Conservation (phyloP, 148 eudicot genomes). For the Camellia japonica region DNA sequence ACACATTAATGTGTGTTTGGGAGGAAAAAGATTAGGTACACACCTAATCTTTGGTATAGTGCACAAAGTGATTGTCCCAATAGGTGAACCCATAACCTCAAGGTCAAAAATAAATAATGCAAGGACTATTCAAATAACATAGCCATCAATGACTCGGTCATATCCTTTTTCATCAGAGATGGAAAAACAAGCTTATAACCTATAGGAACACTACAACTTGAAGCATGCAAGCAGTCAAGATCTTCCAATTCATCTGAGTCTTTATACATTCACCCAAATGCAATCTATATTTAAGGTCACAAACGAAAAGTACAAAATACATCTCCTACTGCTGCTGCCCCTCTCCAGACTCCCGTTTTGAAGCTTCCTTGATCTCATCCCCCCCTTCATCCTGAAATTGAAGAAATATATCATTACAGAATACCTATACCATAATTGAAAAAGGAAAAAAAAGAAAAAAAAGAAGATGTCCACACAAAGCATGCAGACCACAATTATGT, state of each 20-base stretch:
- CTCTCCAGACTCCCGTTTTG: slow-evolving; percentile 36
- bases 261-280: slow-evolving; percentile 17
- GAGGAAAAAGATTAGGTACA: too few species aligned
- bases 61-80: too few species aligned
- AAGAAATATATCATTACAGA: too few species aligned
- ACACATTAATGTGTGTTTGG: too few species aligned
- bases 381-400: slow-evolving; percentile 55
- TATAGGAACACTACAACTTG: neutral
- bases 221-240: neutral
- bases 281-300: slow-evolving; percentile 7
- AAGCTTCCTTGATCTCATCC: slow-evolving; percentile 65
- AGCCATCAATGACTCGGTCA: slow-evolving; percentile 2
- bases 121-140: slow-evolving; percentile 1
- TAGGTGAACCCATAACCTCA: too few species aligned
- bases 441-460: neutral
- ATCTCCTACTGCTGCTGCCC: slow-evolving; percentile 26
- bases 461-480: neutral
- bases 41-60: too few species aligned
- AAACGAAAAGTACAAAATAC: slow-evolving; percentile 8
- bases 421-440: neutral
- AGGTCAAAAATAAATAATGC: neutral
- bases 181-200: slow-evolving; percentile 13
- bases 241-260: slow-evolving; percentile 6
- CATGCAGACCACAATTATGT: neutral
- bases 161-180: neutral